These are phyloP conservation scores for Epichloe coenophiala DNA, from an alignment of 2,329 filamentous ascomycete species.

Conservation along the genomic window DNA sequence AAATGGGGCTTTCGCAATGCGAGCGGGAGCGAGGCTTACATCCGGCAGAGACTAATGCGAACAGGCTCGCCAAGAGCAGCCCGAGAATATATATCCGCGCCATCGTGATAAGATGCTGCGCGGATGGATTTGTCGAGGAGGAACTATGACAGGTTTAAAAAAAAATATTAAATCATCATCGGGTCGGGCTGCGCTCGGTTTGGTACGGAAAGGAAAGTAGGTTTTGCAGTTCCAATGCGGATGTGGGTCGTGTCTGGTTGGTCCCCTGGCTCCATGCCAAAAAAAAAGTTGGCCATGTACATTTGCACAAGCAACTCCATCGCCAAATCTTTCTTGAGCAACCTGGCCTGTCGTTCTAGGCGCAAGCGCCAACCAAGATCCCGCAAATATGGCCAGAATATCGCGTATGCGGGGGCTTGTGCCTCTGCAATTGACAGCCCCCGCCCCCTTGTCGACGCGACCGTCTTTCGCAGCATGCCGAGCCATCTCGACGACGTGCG, in stretches of 20 bases:
- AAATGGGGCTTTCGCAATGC: not conserved
- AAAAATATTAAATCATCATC: too few relatives aligned
- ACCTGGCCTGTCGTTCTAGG: not conserved
- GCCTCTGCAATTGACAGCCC: slow-evolving; percentile 16
- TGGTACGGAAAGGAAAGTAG: too few relatives aligned
- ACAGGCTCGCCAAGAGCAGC: slow-evolving; percentile 22
- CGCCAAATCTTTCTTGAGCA: not conserved
- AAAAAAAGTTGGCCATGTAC: slow-evolving; percentile 8
- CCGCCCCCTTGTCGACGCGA: slow-evolving; percentile 11
- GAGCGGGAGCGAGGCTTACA: slow-evolving; percentile 21
- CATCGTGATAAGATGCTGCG: slow-evolving; percentile 17
- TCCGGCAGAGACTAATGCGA: slow-evolving; percentile 24
- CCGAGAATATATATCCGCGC: slow-evolving; percentile 24
- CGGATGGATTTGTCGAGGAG: not conserved
- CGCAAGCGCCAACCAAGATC: not conserved
- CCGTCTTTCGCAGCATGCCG: slow-evolving; percentile 14
- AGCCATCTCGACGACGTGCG: slow-evolving; percentile 22
- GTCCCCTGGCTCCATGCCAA: slow-evolving; percentile 1
- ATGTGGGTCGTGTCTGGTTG: slow-evolving; percentile 11
- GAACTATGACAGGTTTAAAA: not conserved
- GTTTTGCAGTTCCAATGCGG: too few relatives aligned
- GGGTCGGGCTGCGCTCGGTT: too few relatives aligned
- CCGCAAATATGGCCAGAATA: slow-evolving; percentile 29
- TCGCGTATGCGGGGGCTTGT: slow-evolving; percentile 22
- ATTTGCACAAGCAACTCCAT: not conserved